These are phyloP conservation scores for Neurospora tetraspora DNA, from an alignment of 495 filamentous ascomycete species.

Conservation along the genomic window DNA sequence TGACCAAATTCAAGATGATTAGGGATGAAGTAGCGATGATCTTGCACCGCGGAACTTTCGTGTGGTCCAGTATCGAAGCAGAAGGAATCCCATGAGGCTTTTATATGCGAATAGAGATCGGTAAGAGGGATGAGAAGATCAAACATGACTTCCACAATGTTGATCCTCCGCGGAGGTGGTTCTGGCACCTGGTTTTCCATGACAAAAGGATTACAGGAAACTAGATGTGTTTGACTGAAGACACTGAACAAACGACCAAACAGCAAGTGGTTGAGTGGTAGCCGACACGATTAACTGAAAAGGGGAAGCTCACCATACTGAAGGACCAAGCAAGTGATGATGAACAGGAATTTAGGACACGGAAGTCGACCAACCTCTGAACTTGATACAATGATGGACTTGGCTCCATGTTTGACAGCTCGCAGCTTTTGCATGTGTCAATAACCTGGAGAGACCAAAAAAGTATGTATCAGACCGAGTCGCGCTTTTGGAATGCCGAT, in stretches of 20 bases:
- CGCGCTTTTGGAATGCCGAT: background rate
- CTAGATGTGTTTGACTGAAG: background rate
- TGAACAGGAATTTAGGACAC: background rate
- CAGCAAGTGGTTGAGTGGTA: background rate
- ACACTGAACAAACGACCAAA: background rate
- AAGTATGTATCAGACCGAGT: background rate
- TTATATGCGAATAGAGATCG: background rate
- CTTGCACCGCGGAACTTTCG: background rate
- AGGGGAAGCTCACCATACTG: background rate
- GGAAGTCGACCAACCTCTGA: background rate
- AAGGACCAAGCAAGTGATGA: background rate
- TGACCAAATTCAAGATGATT: background rate
- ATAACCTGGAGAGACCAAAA: background rate
- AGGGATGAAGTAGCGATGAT: background rate
- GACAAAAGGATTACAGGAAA: background rate
- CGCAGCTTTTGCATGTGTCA: background rate
- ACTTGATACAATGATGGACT: background rate
- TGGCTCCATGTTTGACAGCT: background rate
- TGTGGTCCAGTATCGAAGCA: background rate
- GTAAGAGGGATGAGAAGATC: background rate
- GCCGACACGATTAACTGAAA: background rate
- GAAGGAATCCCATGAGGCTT: background rate
- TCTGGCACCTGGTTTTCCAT: background rate
- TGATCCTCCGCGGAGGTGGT: background rate
- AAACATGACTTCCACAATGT: background rate